Percentiles rank a stretch among this genome's conserved stretches.
phyloP scores from a whole-genome alignment of 169 alveolate genomes.

The Cryptosporidium canis region DNA sequence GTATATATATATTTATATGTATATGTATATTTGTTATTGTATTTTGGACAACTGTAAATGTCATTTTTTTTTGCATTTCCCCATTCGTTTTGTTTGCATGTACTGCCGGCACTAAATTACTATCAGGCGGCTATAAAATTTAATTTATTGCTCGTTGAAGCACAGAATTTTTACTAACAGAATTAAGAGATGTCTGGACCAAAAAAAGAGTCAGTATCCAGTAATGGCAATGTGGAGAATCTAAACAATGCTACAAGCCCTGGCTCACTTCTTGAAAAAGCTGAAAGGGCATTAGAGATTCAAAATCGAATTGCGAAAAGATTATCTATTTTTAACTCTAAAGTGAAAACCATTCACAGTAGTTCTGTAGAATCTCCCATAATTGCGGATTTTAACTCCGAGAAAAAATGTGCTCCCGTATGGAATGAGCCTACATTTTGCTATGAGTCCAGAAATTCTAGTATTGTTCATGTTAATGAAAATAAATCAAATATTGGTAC shows the following conservation, averaged over 20 bases:
- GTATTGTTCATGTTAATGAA: neutral
- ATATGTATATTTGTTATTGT: neutral
- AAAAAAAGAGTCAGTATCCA: neutral
- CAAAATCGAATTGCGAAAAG: slow-evolving; percentile 17
- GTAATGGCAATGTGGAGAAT: neutral
- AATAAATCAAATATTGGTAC: neutral
- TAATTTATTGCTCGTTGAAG: neutral
- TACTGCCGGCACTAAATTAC: slow-evolving; percentile 5
- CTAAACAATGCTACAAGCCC: neutral
- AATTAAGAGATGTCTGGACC: neutral
- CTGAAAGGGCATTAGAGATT: neutral
- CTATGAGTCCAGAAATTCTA: neutral
- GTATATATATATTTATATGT: too few relatives aligned
- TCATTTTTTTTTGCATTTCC: slow-evolving; percentile 18
- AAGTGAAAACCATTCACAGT: neutral
- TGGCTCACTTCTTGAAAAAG: neutral
- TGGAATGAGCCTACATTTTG: neutral
- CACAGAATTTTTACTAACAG: neutral
- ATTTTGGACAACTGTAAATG: neutral
- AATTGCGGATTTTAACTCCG: neutral
- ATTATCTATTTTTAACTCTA: neutral
- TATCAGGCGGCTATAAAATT: slow-evolving; percentile 13
- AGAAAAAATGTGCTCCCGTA: neutral
- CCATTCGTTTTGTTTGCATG: slow-evolving; percentile 57
- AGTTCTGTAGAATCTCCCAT: neutral